phyloP scores from a whole-genome alignment of 2,329 filamentous ascomycete species.

The Sporothrix dimorphospora region DNA sequence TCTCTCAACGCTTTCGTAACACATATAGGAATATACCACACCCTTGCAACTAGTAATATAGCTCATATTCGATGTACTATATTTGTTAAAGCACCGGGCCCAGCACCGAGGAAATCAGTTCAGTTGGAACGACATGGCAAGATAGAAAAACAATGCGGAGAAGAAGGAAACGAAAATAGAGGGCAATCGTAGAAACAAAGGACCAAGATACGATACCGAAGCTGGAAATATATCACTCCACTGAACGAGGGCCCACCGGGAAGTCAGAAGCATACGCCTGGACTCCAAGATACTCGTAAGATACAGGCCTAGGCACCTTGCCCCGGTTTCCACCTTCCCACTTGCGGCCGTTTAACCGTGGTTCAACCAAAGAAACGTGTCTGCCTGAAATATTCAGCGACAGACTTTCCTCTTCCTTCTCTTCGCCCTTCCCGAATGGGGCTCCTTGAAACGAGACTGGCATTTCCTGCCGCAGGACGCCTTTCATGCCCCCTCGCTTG shows the following conservation, averaged over 20 bases:
- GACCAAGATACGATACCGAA: background rate
- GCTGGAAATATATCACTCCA: background rate
- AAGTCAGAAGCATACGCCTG: background rate
- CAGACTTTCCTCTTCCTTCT: background rate
- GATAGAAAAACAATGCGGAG: background rate
- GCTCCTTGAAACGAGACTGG: constrained; percentile 11
- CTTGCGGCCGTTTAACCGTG: background rate
- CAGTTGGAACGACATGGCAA: too few relatives aligned
- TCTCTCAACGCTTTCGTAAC: background rate
- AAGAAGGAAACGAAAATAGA: background rate
- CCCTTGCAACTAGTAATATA: background rate
- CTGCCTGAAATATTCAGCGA: background rate
- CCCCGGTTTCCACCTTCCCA: background rate
- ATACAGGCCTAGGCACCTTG: background rate
- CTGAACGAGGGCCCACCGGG: background rate
- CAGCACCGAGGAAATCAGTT: background rate
- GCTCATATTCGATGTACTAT: constrained; percentile 14
- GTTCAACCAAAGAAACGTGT: background rate
- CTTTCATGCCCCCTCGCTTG: constrained; percentile 1
- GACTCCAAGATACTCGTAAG: background rate
- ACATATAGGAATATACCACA: background rate
- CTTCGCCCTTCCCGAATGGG: background rate
- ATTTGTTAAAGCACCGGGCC: constrained; percentile 21
- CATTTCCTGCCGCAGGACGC: background rate
- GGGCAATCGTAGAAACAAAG: background rate